Conservation (phyloP, 2,329 filamentous ascomycete genomes). For the Clarireedia sp. region DNA sequence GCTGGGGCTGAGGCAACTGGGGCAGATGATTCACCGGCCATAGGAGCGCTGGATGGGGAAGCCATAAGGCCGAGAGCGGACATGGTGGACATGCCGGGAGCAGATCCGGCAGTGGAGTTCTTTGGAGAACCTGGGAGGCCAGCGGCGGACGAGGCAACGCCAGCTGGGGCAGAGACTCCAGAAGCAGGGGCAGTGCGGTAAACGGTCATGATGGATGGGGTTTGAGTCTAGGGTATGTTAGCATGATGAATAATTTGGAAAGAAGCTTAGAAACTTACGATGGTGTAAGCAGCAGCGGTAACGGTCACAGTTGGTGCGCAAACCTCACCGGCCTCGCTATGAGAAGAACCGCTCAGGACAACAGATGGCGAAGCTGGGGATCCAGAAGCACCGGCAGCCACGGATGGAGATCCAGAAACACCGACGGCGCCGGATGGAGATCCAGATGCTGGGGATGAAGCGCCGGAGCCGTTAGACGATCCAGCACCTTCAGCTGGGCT, state of each 20-base stretch:
- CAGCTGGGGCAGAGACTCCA: not conserved
- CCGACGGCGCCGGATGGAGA: not conserved
- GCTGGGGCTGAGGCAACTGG: too few species aligned
- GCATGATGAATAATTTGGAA: not conserved
- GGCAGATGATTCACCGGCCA: not conserved
- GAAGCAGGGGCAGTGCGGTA: not conserved
- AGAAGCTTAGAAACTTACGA: conserved; percentile 1
- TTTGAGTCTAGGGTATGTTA: not conserved
- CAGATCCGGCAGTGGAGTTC: not conserved
- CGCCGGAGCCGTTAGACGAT: not conserved
- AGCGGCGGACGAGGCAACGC: not conserved
- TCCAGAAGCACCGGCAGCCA: not conserved
- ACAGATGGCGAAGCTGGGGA: not conserved
- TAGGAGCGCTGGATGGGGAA: not conserved
- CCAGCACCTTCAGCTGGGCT: not conserved
- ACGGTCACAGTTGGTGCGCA: conserved; percentile 1
- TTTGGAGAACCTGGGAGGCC: not conserved
- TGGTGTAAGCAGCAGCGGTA: not conserved
- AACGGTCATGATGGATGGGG: conserved; percentile 1
- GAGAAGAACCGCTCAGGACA: too few species aligned
- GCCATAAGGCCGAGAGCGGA: not conserved
- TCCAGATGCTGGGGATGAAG: not conserved
- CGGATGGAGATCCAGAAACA: not conserved
- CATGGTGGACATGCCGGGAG: not conserved
- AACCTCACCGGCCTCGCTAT: not conserved